A percentile compares a stretch with the other conserved stretches of the same genome.
These are phyloP conservation scores for Petunia hybrid DNA, from an alignment of 305 asterid species.

Conservation along the genomic window DNA sequence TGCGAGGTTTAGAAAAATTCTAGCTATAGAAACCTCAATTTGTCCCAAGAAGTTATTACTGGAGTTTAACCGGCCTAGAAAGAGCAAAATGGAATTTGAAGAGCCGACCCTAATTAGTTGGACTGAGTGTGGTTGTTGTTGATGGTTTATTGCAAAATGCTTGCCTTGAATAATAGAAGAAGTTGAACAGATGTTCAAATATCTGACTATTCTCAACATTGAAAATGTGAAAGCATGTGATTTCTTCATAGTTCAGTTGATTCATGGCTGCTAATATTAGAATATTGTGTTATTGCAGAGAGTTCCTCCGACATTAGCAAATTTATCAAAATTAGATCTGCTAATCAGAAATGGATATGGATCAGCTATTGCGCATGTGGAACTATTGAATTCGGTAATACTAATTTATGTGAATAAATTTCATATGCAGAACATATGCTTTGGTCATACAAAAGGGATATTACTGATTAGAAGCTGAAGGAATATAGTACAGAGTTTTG, in stretches of 20 bases:
- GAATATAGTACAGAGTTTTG: not conserved
- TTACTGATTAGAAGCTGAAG: not conserved
- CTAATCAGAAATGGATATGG: constrained; percentile 86
- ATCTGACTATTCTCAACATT: no score
- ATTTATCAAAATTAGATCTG: constrained; percentile 72
- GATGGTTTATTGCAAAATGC: no score
- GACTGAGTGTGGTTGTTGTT: no score
- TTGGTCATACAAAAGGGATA: not conserved
- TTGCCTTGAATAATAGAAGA: no score
- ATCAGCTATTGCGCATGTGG: constrained; percentile 65
- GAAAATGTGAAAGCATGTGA: not conserved
- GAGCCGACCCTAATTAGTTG: no score
- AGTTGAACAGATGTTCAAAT: no score
- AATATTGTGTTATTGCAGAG: constrained; percentile 55
- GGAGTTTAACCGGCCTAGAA: no score
- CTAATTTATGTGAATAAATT: constrained; percentile 22
- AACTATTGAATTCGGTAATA: constrained; percentile 64
- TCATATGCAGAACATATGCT: not conserved
- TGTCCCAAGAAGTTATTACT: no score
- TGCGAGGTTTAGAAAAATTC: no score
- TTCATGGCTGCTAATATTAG: not conserved
- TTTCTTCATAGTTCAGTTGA: not conserved
- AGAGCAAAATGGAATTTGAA: no score
- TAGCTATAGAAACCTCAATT: no score
- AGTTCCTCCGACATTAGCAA: constrained; percentile 74